Evolutionary conservation across 768 basidiomycete genomes (phyloP).

Genomic region (Coprinopsis cinerea): DNA sequence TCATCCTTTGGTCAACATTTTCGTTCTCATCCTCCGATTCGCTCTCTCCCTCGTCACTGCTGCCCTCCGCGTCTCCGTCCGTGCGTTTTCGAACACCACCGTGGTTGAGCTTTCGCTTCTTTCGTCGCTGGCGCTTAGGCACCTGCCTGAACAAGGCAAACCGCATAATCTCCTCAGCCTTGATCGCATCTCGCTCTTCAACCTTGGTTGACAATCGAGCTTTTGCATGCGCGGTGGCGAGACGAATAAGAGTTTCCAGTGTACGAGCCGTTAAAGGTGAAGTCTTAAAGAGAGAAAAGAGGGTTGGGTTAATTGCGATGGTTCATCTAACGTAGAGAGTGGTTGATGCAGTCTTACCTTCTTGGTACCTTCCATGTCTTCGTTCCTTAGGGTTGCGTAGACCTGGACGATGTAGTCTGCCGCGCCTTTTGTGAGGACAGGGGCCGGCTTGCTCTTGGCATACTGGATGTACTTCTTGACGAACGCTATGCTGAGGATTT

Average conservation of each 20-base stretch:
- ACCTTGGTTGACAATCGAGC: constrained; percentile 84
- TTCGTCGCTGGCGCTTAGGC: constrained; percentile 70
- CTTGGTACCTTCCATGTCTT: constrained; percentile 86
- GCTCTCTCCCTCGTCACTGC: constrained; percentile 48
- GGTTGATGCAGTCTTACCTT: constrained; percentile 42
- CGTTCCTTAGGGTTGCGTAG: constrained; percentile 88
- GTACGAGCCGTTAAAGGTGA: constrained; percentile 97
- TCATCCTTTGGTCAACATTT: constrained; percentile 41
- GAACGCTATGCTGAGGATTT: constrained; percentile 88
- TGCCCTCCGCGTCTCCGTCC: constrained; percentile 36
- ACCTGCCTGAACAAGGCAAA: constrained; percentile 99
- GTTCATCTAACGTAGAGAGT: constrained; percentile 6
- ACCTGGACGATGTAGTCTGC: constrained; percentile 92
- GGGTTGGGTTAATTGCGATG: constrained; percentile 9
- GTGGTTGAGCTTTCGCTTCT: constrained; percentile 82
- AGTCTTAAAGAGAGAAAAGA: constrained; percentile 65
- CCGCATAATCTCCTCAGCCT: constrained; percentile 92
- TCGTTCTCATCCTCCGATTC: constrained; percentile 47
- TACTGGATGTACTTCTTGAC: constrained; percentile 99
- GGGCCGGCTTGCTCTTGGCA: constrained; percentile 83
- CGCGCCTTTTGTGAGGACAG: constrained; percentile 85
- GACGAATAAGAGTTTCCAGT: constrained; percentile 95
- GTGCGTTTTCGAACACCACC: constrained; percentile 49
- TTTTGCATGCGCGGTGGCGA: constrained; percentile 97
- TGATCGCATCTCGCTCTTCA: constrained; percentile 76